Percentiles rank a stretch among this genome's conserved stretches.
Evolutionary conservation across 1,284 basidiomycete species (phyloP).

Genomic region (Rhodotorula sp.): DNA sequence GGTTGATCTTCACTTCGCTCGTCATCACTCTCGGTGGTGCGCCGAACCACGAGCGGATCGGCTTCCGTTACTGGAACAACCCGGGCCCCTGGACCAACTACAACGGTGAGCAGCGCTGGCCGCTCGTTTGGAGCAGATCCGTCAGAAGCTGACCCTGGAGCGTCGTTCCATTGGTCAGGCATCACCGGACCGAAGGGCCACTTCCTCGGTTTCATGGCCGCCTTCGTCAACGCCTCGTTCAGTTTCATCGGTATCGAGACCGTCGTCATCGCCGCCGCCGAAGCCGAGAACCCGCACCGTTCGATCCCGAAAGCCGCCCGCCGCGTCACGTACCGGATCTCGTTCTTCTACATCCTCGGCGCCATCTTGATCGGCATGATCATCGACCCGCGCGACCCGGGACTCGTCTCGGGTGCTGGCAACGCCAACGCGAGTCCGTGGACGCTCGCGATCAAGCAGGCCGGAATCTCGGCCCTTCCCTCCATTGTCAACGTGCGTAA

Average conservation of each 20-base stretch:
- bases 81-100: conserved; percentile 13
- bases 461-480: conserved; percentile 68
- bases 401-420: conserved; percentile 58
- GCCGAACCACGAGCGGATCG: conserved; percentile 60
- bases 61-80: conserved; percentile 68
- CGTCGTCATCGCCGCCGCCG: conserved; percentile 73
- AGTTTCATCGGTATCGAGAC: conserved; percentile 60
- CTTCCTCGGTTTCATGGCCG: conserved; percentile 50
- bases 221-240: conserved; percentile 49
- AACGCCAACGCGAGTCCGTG: conserved; percentile 67
- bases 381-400: conserved; percentile 65
- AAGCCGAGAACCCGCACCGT: conserved; percentile 48
- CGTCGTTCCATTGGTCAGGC: not conserved
- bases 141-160: too few relatives aligned
- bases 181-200: conserved; percentile 44
- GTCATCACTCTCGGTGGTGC: conserved; percentile 66
- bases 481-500: conserved; percentile 1
- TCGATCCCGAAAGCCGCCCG: conserved; percentile 68
- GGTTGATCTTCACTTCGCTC: conserved; percentile 21
- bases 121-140: too few relatives aligned
- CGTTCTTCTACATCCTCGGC: conserved; percentile 58
- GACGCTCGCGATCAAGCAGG: conserved; percentile 74
- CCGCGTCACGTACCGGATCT: conserved; percentile 67
- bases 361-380: conserved; percentile 54
- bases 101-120: conserved; percentile 6